Evolutionary conservation across 345 rosid species (phyloP).

Genomic region (Litchi chinensis): DNA sequence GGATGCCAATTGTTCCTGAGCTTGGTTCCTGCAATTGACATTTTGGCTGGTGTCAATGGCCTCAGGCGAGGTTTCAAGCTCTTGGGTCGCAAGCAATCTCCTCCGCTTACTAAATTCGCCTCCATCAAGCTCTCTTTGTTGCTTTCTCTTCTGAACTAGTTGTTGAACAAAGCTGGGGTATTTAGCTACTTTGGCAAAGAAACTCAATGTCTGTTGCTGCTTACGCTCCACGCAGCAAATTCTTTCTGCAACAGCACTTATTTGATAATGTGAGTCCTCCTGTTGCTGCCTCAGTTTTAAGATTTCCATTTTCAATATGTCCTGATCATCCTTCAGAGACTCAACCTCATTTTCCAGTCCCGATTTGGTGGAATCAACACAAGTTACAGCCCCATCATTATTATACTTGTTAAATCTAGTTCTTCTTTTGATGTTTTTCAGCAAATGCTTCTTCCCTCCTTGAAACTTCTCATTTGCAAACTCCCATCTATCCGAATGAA

Average conservation of each 20-base stretch:
- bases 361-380: constrained; percentile 6
- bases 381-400: constrained; percentile 8
- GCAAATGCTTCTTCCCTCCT: constrained; percentile 60
- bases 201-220: constrained; percentile 53
- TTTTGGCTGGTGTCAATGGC: constrained; percentile 8
- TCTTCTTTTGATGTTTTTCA: constrained; percentile 60
- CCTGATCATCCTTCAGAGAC: constrained; percentile 43
- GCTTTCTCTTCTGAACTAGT: constrained; percentile 48
- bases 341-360: constrained; percentile 40
- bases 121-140: constrained; percentile 33
- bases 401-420: constrained; percentile 42
- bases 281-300: constrained; percentile 44
- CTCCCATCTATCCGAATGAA: constrained; percentile 65
- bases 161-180: constrained; percentile 44
- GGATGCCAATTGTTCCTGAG: constrained; percentile 33
- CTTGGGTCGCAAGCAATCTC: constrained; percentile 36
- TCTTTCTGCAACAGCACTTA: constrained; percentile 42
- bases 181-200: constrained; percentile 47
- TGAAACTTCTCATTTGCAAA: constrained; percentile 63
- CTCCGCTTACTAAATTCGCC: constrained; percentile 38
- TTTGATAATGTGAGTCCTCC: constrained; percentile 37
- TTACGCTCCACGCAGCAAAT: constrained; percentile 41
- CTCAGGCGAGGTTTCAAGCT: constrained; percentile 17
- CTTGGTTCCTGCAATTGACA: constrained; percentile 29
- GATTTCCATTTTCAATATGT: constrained; percentile 45